These are phyloP conservation scores for Solanum rostratum DNA, from an alignment of 257 asterid species.

Conservation along the genomic window DNA sequence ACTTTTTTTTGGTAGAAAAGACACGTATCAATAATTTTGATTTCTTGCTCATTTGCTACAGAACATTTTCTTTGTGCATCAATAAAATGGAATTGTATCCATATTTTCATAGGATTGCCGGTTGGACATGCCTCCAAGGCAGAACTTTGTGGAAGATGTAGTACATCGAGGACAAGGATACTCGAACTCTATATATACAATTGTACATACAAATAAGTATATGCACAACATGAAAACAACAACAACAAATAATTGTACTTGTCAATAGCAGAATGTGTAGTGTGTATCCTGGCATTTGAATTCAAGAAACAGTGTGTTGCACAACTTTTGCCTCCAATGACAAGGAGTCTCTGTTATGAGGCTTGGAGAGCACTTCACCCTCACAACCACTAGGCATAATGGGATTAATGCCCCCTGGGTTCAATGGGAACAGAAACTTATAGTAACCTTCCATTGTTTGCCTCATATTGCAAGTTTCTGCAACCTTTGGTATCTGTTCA, in stretches of 20 bases:
- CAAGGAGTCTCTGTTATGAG: constrained; percentile 46
- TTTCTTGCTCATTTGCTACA: neutral
- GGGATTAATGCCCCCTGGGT: constrained; percentile 74
- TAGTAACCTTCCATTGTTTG: constrained; percentile 87
- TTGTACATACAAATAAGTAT: neutral
- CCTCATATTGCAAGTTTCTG: constrained; percentile 69
- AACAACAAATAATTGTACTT: neutral
- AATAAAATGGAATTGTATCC: neutral
- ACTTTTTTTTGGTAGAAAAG: neutral
- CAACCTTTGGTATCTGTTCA: constrained; percentile 82
- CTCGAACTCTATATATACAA: neutral
- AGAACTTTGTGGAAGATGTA: neutral
- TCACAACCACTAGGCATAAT: constrained; percentile 44
- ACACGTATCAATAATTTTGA: neutral
- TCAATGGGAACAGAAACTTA: constrained; percentile 74
- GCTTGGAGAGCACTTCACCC: constrained; percentile 33
- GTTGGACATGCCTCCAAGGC: neutral
- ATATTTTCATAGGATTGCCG: neutral
- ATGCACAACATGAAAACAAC: neutral
- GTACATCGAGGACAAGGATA: neutral
- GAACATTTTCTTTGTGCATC: neutral
- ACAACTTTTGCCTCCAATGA: constrained; percentile 6
- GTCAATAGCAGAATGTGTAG: neutral
- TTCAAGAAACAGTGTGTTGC: constrained; percentile 13
- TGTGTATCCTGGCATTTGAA: neutral